Evolutionary conservation across 345 rosid genomes (phyloP), one percentile per base, ranked within the genome.

Genomic region (Bruguiera sexangula): DNA sequence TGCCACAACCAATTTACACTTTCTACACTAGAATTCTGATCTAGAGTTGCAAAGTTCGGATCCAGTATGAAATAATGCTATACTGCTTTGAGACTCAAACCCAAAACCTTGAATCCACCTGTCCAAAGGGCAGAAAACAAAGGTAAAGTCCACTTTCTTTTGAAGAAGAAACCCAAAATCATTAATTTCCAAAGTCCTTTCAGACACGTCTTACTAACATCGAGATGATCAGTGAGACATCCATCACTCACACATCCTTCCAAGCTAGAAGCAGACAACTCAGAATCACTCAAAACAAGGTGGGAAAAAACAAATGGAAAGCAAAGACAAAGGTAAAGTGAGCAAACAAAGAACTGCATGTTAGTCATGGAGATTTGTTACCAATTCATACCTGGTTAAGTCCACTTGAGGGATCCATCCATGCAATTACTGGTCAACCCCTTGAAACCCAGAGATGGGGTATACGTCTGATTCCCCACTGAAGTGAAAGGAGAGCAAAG

Each of bases 321-420:
- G 18, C 4, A 57, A 13, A 22, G 2, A 56, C 59, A 46, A 37
- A 48, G 24, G 59, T 51, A 30, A 67, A 65, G 13, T 48, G 55
- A 66, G 31, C 62, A 22, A 31, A 36, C n/a, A 60, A 8, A 52
- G 21, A 67, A 20, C 20, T 58, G 11, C 9, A 55, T 64, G 18
- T n/a, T 24, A 56, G 26, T 10, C 29, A 24, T 10, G 60, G 16
- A 24, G 9, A 56, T 3, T 21, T 56, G 31, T 24, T n/a, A 11
- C 21, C 10, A 71, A 8, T 9, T 43, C 43, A 53, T 81, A 86
- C 93, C 93, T 85, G 86, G 73, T 75, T 78, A 70, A 75, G 83
- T 79, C 71, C 84, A 54, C 76, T 78, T 65, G 85, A 84, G 79
- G 82, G 82, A 82, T 88, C 93, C 93, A 88, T 88, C 74, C 86